Base-by-base conservation (phyloP, 129 eudicot species). In the Artemisia tridentata region DNA sequence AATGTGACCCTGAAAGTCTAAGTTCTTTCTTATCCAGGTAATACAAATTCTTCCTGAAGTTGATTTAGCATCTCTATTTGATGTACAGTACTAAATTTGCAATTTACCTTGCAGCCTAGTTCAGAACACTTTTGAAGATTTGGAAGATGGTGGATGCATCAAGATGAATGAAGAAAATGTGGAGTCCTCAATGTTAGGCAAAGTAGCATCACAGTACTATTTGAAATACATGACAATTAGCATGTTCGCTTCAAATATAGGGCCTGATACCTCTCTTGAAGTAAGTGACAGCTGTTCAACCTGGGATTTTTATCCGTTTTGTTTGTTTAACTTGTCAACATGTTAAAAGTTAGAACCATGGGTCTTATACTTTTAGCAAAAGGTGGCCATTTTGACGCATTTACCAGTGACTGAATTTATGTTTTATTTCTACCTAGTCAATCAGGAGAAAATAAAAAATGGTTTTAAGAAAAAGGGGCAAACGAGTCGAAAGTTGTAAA, bases 81-180 rank as follows among this genome's bases (percentile, higher is more conserved):
- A 51, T 65, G 60, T 57, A 20, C 49, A 27, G 51, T 12, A 10
- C 64, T 68, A 18, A 76, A 27, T 43, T 18, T 29, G 38, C 65
- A 59, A 54, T 63, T 76, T 71, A 31, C 15, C 38, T 61, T 50
- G 63, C 87, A 92, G 98, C 83, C 73, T 92, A 69, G 96, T 80
- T 51, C 85, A 85, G 46, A 82, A 79, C 75, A 92, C 98, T 57
- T 92, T 92, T 83, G 98, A 92, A 79, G 98, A 92, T 82, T 84
- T 92, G 72, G 98, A 92, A 87, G 98, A 92, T 78, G 77, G 90
- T 78, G 98, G 98, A 52, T 92, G 98, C 78, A 83, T 92, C 56
- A 85, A 83, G 59, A 85, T 89, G 59, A 65, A 75, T 65, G 98
- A 89, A 70, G 95, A 89, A 72, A 83, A 82, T 66, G 96, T 92